Base-by-base conservation (phyloP, 768 basidiomycete species). In the Rhizopogon vinicolor region DNA sequence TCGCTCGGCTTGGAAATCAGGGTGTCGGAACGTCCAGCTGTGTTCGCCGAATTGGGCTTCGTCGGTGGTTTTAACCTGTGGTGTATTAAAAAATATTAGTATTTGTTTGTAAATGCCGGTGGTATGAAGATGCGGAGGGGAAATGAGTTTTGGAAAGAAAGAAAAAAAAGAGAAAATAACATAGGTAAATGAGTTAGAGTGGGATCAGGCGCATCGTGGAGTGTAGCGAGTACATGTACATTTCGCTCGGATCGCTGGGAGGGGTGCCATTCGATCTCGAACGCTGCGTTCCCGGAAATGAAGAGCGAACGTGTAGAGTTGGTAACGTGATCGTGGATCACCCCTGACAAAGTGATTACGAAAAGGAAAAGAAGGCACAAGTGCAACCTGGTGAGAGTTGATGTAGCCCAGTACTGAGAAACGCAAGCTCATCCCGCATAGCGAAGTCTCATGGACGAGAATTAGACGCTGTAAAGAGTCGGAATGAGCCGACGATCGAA, bases 1-100 rank as follows among this genome's bases (percentile, higher is more conserved):
- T 42, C 78, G 71, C 61, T 81, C 79, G 16, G 77, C 69, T 59
- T 77, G 78, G 57, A 79, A 80, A 58, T 79, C 78, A 16, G 78
- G 78, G 52, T 80, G 78, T n/a, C 76, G 73, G 58, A 80, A 80
- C 1, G 77, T 81, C 78, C 78, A 80, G 39, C 75, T 68, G 58
- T 83, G 81, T 59, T 84, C 82, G 54, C 83, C 82, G 55, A 78
- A 91, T 59, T 85, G 82, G 66, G 82, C 76, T 62, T 91, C 91
- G 60, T 93, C 93, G 2, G 84, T 85, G 63, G 90, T 92, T 71
- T 94, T 95, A 60, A 94, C 84, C 78, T 77, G 56, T 45, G 22
- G 8, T 9, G 2, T 12, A 37, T 37, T 13, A 49, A 10, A 37
- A 1, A 14, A 37, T 49, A 37, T 37, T 37, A 12, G 35, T 37